These are phyloP conservation scores for Fomitopsis betulina DNA, from an alignment of 1,284 basidiomycete genomes.

Conservation along the genomic window DNA sequence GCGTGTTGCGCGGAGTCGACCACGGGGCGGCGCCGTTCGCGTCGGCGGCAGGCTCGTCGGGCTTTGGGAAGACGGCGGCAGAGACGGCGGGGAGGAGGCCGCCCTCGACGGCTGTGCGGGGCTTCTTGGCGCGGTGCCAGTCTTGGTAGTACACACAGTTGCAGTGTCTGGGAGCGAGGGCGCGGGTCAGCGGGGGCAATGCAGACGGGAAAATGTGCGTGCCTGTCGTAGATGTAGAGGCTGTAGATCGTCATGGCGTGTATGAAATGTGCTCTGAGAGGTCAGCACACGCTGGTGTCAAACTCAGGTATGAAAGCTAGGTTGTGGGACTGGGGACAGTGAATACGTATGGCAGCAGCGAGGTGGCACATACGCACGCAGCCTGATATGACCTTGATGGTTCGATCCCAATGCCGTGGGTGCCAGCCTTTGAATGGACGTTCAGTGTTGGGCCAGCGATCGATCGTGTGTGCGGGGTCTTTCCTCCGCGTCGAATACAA, in stretches of 20 bases:
- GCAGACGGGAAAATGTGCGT: conserved; percentile 15
- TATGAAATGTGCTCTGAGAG: too few relatives aligned
- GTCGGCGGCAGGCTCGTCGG: conserved; percentile 24
- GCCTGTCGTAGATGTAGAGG: conserved; percentile 89
- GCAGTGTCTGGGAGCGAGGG: conserved; percentile 63
- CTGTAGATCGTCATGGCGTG: conserved; percentile 76
- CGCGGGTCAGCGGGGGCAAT: not conserved
- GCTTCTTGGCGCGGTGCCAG: conserved; percentile 79
- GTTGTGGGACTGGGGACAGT: too few relatives aligned
- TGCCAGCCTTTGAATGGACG: not conserved
- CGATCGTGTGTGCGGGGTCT: not conserved
- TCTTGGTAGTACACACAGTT: conserved; percentile 91
- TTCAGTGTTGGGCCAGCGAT: conserved; percentile 1
- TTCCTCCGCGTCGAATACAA: not conserved
- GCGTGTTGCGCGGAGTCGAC: conserved; percentile 58
- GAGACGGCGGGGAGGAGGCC: conserved; percentile 75
- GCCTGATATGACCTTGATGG: too few relatives aligned
- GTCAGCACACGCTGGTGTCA: too few relatives aligned
- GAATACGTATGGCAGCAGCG: too few relatives aligned
- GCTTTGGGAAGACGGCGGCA: conserved; percentile 49
- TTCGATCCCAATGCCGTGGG: too few relatives aligned
- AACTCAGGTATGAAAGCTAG: too few relatives aligned
- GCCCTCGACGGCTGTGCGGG: conserved; percentile 66
- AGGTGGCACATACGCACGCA: not conserved
- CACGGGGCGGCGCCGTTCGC: conserved; percentile 33